Base-by-base conservation (phyloP, 1,139 yeast species). In the Suhomyces kunorum region DNA sequence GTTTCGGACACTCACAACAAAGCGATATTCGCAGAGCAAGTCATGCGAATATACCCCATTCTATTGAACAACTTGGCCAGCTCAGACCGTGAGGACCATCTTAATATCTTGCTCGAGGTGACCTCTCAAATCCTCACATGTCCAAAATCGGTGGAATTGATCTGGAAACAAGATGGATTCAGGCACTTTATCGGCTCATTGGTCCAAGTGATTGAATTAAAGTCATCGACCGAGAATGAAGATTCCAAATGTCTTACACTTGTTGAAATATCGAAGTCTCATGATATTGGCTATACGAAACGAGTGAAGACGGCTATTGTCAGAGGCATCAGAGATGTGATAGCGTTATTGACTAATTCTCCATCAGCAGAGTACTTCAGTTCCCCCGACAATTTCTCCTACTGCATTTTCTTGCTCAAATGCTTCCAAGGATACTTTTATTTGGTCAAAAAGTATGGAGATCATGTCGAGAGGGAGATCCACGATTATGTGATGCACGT, bases 51-150 rank as follows among this genome's bases (percentile, higher is more conserved):
- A 0, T 80, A 80, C 48, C 85, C 87, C 4, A 68, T 71, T 12
- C 58, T 81, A 38, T 61, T 80, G 11, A 64, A 67, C 2, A 66
- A 74, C 5, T 63, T 72, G 43, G 76, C 80, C 4, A 55, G 61
- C 14, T 58, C 74, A 20, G 94, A 85, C 53, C 66, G 90, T 43
- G 92, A 85, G 56, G 86, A 84, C 45, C 78, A 74, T 44, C 59
- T 81, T 28, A 78, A 78, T 32, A 64, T 78, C 4, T 48, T 82
- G 35, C 59, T 67, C 24, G 82, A 82, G 34, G 71, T 82, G 28
- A 64, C 82, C 7, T 68, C 78, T 3, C 94, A 85, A 51, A 61
- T 83, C 13, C 80, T 81, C 55, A 80, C 86, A 0, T 80, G 87
- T 49, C 87, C 87, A 1, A 72, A 76, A 7, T 76, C 80, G 25